Conservation (phyloP, 2,329 filamentous ascomycete species). For the Phialemoniopsis sp. region DNA sequence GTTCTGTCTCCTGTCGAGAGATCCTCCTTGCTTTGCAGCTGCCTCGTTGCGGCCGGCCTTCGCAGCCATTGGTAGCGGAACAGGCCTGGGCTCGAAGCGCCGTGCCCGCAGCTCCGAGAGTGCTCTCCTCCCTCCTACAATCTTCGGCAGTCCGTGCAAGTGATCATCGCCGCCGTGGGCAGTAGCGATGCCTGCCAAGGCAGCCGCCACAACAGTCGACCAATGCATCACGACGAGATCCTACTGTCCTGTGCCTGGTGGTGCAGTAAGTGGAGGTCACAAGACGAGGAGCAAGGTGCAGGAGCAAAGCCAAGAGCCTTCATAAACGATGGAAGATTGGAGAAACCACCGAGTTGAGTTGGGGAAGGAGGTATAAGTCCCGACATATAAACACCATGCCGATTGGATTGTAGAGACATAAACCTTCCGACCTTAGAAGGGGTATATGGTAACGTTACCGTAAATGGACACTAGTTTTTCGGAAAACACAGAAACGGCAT, state of each 20-base stretch:
- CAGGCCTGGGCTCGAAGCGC: conserved; percentile 1
- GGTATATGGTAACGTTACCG: conserved; percentile 6
- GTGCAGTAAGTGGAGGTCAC: too few species aligned
- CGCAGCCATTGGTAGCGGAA: neutral
- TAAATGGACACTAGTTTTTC: too few species aligned
- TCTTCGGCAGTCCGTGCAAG: conserved; percentile 14
- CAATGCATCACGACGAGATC: conserved; percentile 17
- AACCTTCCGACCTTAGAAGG: too few species aligned
- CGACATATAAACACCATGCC: too few species aligned
- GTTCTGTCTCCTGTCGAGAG: neutral
- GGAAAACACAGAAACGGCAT: too few species aligned
- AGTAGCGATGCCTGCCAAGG: neutral
- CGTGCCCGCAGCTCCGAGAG: conserved; percentile 13
- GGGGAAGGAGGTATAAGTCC: too few species aligned
- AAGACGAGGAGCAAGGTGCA: too few species aligned
- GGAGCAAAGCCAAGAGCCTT: too few species aligned
- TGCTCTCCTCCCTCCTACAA: conserved; percentile 19
- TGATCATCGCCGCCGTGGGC: conserved; percentile 17
- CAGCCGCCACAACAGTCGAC: conserved; percentile 6
- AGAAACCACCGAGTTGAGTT: too few species aligned
- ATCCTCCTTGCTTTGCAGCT: conserved; percentile 2
- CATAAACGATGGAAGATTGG: too few species aligned
- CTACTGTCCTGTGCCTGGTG: too few species aligned
- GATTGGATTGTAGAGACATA: too few species aligned
- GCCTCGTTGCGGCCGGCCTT: conserved; percentile 2